Evolutionary conservation across 108 stramenopile genomes (phyloP), one percentile per base, ranked within the genome.

Genomic region (Cylindrotheca fusiformis): DNA sequence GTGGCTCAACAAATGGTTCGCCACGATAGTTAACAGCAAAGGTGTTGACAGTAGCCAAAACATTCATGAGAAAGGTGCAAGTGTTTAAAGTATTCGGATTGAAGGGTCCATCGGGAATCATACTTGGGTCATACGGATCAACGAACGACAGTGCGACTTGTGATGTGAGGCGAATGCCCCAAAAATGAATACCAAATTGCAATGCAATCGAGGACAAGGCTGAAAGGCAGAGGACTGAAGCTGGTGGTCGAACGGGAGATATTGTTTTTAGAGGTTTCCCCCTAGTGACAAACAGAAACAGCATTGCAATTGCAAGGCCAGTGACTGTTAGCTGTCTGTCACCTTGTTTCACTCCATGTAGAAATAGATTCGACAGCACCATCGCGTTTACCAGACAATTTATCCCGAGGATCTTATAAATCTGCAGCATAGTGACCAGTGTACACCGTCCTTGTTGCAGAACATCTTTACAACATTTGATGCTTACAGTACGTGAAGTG

Each of bases 11-110:
- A 74, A 95, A 98, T 12, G 98, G 98, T 33, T 79, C 65, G 6
- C 98, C 98, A 48, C 79, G 71, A 70, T 98, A 98, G 68, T 99
- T 99, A n/a, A 90, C 89, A n/a, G 86, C 76, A 66, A 99, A 99
- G 6, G 96, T 96, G 72, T 95, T 98, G 32, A 94, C 76, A 41
- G 93, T 91, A 51, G 93, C 79, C 55, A 91, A 33, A 17, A 79
- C 62, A 26, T 78, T 92, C 18, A 99, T 45, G 10, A 99, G 74
- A 72, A 97, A 98, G 14, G 95, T 83, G 20, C 90, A 90, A 8
- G 90, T 82, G 78, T 99, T 99, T 53, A 99, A 75, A 0, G 82
- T 77, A 49, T 97, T 97, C 6, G 98, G 96, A 32, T 85, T 79
- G 77, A 99, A 99, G 6, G 89, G 79, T 5, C 91, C 96, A 68